A percentile compares a stretch with the other conserved stretches of the same genome.
These are phyloP conservation scores for Crithidia brevicula DNA, from an alignment of 208 protist species.

Conservation along the genomic window DNA sequence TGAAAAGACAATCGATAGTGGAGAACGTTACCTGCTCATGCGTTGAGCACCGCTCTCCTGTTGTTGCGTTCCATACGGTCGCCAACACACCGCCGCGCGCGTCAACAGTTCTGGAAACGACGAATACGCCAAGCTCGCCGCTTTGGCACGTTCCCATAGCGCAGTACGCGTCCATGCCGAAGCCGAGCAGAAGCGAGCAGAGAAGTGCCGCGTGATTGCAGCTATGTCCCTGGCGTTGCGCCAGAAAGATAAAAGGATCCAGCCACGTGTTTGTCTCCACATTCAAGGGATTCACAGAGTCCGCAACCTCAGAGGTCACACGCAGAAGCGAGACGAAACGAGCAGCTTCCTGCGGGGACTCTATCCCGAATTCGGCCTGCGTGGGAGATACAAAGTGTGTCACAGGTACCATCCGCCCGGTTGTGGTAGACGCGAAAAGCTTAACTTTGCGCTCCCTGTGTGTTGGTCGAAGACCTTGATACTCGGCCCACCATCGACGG, in stretches of 20 bases:
- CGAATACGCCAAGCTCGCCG: slow-evolving; percentile 69
- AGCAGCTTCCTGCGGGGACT: slow-evolving; percentile 83
- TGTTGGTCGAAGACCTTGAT: slow-evolving; percentile 56
- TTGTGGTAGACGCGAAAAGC: slow-evolving; percentile 84
- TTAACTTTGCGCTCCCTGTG: slow-evolving; percentile 86
- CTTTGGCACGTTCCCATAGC: slow-evolving; percentile 56
- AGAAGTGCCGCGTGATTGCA: slow-evolving; percentile 90
- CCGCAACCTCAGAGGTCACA: slow-evolving; percentile 43
- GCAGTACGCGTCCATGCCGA: slow-evolving; percentile 91
- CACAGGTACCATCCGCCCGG: slow-evolving; percentile 84
- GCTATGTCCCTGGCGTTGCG: slow-evolving; percentile 76
- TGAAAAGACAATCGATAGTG: slow-evolving; percentile 89
- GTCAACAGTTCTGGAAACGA: slow-evolving; percentile 57
- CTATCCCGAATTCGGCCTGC: slow-evolving; percentile 69
- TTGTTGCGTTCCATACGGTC: slow-evolving; percentile 83
- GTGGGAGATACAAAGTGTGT: slow-evolving; percentile 89
- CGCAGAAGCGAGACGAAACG: slow-evolving; percentile 90
- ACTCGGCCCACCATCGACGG: slow-evolving; percentile 92
- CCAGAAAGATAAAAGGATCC: slow-evolving; percentile 84
- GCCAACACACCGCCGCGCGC: slow-evolving; percentile 41
- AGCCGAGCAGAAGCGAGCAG: slow-evolving; percentile 91
- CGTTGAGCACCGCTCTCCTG: slow-evolving; percentile 55
- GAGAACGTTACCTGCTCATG: slow-evolving; percentile 54
- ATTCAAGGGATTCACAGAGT: slow-evolving; percentile 34
- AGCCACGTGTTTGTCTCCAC: slow-evolving; percentile 60